A percentile compares a stretch with the other conserved stretches of the same genome.
Evolutionary conservation across 1,284 basidiomycete species (phyloP).

Genomic region (Vanrija humicola): DNA sequence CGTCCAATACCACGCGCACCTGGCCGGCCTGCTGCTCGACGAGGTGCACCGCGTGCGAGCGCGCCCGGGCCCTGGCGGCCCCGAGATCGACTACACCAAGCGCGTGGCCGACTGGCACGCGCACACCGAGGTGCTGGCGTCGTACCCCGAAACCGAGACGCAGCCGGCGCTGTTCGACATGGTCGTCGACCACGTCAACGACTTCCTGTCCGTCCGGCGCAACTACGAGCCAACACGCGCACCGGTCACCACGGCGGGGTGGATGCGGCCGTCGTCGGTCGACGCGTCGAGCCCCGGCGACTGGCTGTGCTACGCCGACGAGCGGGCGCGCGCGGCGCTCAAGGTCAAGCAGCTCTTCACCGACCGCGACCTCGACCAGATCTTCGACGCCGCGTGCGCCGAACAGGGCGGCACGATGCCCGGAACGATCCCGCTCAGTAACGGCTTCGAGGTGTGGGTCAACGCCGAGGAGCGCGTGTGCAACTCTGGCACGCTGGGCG

Average conservation of each 20-base stretch:
- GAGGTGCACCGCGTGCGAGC: background rate
- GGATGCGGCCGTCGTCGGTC: background rate
- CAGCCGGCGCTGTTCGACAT: background rate
- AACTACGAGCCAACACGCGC: background rate
- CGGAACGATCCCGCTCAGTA: no score
- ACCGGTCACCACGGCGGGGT: background rate
- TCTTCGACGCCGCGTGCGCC: background rate
- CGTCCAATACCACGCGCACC: slow-evolving; percentile 5
- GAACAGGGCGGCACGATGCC: background rate
- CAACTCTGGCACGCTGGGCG: background rate
- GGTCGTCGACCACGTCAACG: slow-evolving; percentile 1
- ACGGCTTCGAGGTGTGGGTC: background rate
- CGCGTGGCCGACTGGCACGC: background rate
- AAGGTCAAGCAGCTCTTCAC: slow-evolving; percentile 4
- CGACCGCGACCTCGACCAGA: background rate
- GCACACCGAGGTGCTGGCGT: background rate
- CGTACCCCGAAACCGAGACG: background rate
- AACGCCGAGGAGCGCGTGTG: background rate
- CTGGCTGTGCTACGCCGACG: slow-evolving; percentile 2
- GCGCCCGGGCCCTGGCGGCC: background rate
- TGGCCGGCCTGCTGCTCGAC: background rate
- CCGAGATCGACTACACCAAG: background rate
- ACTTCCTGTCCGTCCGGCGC: background rate
- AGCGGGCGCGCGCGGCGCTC: background rate
- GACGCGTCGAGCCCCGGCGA: background rate